A percentile compares a stretch with the other conserved stretches of the same genome.
Conservation (phyloP, 164 flowering plant species). For the Stephania japonica region DNA sequence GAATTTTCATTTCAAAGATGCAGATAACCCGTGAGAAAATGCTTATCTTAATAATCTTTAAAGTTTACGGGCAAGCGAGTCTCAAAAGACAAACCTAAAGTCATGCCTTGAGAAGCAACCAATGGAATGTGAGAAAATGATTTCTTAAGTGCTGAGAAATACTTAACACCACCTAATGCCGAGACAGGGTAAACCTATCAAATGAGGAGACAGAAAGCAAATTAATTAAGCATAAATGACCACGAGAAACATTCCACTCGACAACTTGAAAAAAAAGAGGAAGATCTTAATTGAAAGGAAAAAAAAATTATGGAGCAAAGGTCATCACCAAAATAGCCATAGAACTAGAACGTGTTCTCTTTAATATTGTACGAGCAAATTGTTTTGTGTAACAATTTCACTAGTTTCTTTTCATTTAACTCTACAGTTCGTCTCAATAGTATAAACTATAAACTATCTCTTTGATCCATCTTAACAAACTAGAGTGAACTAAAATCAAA, state of each 20-base stretch:
- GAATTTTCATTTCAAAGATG: too few relatives aligned
- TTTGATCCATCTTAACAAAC: neutral
- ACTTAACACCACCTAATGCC: slow-evolving; percentile 26
- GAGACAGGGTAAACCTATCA: slow-evolving; percentile 33
- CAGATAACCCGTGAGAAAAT: too few relatives aligned
- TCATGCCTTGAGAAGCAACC: slow-evolving; percentile 36
- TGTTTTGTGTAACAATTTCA: neutral
- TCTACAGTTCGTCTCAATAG: neutral
- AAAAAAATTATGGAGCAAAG: neutral
- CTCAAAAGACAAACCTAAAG: slow-evolving; percentile 17
- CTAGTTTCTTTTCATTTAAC: neutral
- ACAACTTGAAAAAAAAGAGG: neutral
- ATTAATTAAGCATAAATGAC: neutral
- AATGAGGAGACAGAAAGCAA: neutral
- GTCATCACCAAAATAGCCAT: neutral
- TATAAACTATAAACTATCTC: too few relatives aligned
- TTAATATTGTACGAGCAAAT: neutral
- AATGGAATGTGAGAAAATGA: slow-evolving; percentile 30
- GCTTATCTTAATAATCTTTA: too few relatives aligned
- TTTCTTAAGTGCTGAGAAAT: slow-evolving; percentile 28
- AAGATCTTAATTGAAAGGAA: neutral
- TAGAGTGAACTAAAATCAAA: neutral
- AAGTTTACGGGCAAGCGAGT: neutral
- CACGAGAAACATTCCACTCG: neutral
- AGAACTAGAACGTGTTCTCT: neutral